Evolutionary conservation across 2,329 filamentous ascomycete species (phyloP).

Genomic region (Sporothrix luriei): DNA sequence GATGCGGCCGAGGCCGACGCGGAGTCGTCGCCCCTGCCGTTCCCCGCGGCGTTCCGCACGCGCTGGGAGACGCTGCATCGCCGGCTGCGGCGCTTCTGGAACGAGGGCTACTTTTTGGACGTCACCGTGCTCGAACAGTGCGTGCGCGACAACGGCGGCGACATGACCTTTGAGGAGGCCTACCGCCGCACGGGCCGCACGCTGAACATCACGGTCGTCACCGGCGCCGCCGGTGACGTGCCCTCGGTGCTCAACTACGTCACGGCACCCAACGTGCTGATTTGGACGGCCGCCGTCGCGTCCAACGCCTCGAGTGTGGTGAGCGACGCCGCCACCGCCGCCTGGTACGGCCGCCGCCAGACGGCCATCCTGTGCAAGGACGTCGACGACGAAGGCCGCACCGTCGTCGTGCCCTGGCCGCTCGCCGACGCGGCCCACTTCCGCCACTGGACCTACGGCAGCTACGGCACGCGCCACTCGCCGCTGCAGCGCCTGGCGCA

Average conservation of each 20-base stretch:
- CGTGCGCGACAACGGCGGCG: constrained; percentile 80
- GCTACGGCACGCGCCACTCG: constrained; percentile 66
- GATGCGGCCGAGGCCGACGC: not conserved
- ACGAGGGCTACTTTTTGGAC: constrained; percentile 82
- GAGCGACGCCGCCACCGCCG: constrained; percentile 41
- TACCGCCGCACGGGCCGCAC: constrained; percentile 82
- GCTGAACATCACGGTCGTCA: constrained; percentile 88
- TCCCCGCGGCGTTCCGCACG: not conserved
- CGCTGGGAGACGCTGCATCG: constrained; percentile 63
- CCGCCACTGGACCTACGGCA: constrained; percentile 67
- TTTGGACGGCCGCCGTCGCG: constrained; percentile 76
- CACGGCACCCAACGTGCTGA: constrained; percentile 89
- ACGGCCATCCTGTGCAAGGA: constrained; percentile 76
- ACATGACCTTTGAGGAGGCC: constrained; percentile 91
- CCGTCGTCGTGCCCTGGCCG: constrained; percentile 73
- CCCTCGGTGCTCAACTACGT: constrained; percentile 89
- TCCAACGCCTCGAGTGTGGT: constrained; percentile 62
- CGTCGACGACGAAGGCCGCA: constrained; percentile 52
- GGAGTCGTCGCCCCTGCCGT: not conserved
- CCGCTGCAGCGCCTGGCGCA: constrained; percentile 73
- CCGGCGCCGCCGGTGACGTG: constrained; percentile 69
- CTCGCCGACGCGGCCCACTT: constrained; percentile 64
- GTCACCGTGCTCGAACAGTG: constrained; percentile 79
- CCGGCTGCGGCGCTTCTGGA: constrained; percentile 68
- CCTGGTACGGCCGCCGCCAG: constrained; percentile 66